phyloP scores from a whole-genome alignment of 2,329 filamentous ascomycete species.

The Claviceps lovelessii region DNA sequence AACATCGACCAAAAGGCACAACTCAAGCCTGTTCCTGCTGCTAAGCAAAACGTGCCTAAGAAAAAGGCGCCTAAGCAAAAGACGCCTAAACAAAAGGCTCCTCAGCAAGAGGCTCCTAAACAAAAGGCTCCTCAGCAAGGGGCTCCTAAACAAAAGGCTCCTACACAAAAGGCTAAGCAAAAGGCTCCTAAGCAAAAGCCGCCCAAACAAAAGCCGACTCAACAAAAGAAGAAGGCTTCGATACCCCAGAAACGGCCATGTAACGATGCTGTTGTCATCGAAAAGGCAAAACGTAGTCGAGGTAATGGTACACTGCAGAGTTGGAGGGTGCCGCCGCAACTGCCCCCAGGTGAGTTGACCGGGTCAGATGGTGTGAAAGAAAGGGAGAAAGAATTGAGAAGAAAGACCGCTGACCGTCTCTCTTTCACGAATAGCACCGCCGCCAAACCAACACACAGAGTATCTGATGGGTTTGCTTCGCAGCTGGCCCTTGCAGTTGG shows the following conservation, averaged over 20 bases:
- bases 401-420: no score
- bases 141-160: no score
- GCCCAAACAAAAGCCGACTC: neutral
- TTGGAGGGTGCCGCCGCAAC: neutral
- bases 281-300: neutral
- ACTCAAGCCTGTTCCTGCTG: neutral
- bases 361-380: no score
- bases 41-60: neutral
- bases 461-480: constrained; percentile 8
- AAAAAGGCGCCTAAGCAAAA: neutral
- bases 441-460: constrained; percentile 3
- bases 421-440: constrained; percentile 1
- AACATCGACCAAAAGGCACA: neutral
- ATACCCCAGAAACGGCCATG: neutral
- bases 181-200: no score
- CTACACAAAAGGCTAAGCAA: no score
- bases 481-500: constrained; percentile 6
- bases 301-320: neutral
- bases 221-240: neutral
- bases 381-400: neutral
- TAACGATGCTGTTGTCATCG: neutral
- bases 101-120: no score
- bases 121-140: no score
- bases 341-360: constrained; percentile 2
- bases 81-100: no score